These are phyloP conservation scores for Acorus calamus DNA, from an alignment of 106 monocot genomes.

Conservation along the genomic window DNA sequence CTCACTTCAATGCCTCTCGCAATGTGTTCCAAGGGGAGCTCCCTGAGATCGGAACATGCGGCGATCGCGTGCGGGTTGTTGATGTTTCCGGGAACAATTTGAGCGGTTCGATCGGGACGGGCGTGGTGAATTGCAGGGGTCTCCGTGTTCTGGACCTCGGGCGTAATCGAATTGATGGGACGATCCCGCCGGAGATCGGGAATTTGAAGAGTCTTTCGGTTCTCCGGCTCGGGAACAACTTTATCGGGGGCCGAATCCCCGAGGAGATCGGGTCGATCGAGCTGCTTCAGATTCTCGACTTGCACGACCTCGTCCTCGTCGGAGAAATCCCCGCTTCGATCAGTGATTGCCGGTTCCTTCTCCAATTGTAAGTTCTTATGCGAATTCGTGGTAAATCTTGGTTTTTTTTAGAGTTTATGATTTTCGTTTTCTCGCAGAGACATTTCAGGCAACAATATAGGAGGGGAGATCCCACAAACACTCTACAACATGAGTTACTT, in stretches of 20 bases:
- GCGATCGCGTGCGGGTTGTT: conserved; percentile 34
- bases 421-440: conserved; percentile 40
- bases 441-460: conserved; percentile 51
- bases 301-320: conserved; percentile 50
- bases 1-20: conserved; percentile 64
- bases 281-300: conserved; percentile 50
- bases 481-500: conserved; percentile 64
- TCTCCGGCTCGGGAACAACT: conserved; percentile 49
- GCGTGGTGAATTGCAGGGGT: conserved; percentile 39
- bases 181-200: conserved; percentile 50
- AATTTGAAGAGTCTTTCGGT: conserved; percentile 46
- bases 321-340: conserved; percentile 58
- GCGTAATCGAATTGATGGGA: conserved; percentile 45
- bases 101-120: conserved; percentile 35
- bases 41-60: conserved; percentile 32
- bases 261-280: conserved; percentile 39
- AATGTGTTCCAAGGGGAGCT: conserved; percentile 55
- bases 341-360: conserved; percentile 67
- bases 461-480: conserved; percentile 55
- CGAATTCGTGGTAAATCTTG: too few relatives aligned
- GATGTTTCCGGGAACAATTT: conserved; percentile 61
- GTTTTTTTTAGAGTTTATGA: not conserved
- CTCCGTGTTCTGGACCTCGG: conserved; percentile 53
- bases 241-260: conserved; percentile 49
- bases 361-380: conserved; percentile 56